phyloP scores from a whole-genome alignment of 768 basidiomycete genomes.

The Rhodotorula kratochvilovae region DNA sequence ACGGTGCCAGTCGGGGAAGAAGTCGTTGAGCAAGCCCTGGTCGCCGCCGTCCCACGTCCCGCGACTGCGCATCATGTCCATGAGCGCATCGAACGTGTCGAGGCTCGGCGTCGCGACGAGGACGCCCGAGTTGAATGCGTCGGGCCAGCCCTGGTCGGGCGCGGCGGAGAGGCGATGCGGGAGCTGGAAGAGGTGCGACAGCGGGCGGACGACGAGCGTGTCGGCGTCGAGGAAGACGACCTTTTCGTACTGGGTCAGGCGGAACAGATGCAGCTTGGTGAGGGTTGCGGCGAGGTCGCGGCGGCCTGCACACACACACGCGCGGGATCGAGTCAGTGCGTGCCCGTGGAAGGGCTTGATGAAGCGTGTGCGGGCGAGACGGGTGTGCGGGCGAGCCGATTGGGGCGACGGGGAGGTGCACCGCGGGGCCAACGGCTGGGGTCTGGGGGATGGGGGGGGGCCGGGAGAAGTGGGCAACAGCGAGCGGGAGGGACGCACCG shows the following conservation, averaged over 20 bases:
- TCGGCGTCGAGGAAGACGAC: conserved; percentile 90
- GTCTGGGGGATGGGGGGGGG: not conserved
- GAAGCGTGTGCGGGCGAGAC: not conserved
- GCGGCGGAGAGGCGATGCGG: conserved; percentile 77
- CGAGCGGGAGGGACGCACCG: conserved; percentile 60
- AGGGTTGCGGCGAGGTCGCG: conserved; percentile 87
- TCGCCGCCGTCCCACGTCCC: conserved; percentile 99
- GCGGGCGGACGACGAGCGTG: conserved; percentile 76
- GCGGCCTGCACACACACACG: conserved; percentile 60
- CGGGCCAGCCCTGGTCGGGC: conserved; percentile 98
- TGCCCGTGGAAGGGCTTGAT: not conserved
- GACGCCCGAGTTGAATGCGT: conserved; percentile 97
- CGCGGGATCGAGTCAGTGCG: not conserved
- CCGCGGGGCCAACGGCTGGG: not conserved
- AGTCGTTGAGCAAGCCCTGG: conserved; percentile 94
- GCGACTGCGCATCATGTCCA: conserved; percentile 64
- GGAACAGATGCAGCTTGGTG: conserved; percentile 94
- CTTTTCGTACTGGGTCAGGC: conserved; percentile 77
- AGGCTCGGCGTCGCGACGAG: conserved; percentile 77
- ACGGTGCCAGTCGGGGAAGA: conserved; percentile 67
- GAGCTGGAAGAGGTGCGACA: conserved; percentile 84
- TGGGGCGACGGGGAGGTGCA: not conserved
- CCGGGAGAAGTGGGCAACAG: not conserved
- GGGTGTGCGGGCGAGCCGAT: not conserved
- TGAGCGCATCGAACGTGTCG: conserved; percentile 73